phyloP scores from a whole-genome alignment of 225 moss, liverwort and hornwort genomes.

The Sphagnum contortum region DNA sequence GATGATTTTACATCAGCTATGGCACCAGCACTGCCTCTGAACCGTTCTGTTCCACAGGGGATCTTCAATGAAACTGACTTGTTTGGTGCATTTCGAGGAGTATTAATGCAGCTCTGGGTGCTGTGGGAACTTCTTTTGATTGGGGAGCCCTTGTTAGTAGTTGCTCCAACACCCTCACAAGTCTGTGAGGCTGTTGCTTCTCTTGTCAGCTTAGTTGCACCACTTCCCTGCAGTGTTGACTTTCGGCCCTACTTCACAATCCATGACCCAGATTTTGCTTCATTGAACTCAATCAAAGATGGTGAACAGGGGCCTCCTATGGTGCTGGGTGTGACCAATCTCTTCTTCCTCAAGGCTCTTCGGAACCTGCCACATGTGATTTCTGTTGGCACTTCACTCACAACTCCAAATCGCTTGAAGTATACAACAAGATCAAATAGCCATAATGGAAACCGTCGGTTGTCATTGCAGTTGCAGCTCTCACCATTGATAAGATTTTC shows the following conservation, averaged over 20 bases:
- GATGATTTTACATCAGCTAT: conserved; percentile 97
- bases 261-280: conserved; percentile 91
- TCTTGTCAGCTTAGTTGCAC: conserved; percentile 85
- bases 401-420: conserved; percentile 54
- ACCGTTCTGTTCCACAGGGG: conserved; percentile 82
- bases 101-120: conserved; percentile 97
- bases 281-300: conserved; percentile 78
- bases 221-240: conserved; percentile 94
- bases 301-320: conserved; percentile 83
- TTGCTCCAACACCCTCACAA: conserved; percentile 95
- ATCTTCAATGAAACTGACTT: conserved; percentile 95
- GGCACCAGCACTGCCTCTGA: conserved; percentile 78
- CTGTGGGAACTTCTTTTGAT: conserved; percentile 97
- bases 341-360: conserved; percentile 89
- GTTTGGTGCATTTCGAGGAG: conserved; percentile 92
- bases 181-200: conserved; percentile 93
- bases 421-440: conserved; percentile 23
- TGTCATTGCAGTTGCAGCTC: conserved; percentile 53
- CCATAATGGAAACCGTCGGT: conserved; percentile 40
- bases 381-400: conserved; percentile 62
- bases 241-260: conserved; percentile 98
- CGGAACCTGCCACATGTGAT: conserved; percentile 86
- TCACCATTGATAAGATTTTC: conserved; percentile 93
- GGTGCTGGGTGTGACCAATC: conserved; percentile 93
- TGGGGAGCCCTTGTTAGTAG: conserved; percentile 85